A percentile compares a stretch with the other conserved stretches of the same genome.
Evolutionary conservation across 169 alveolate species (phyloP).

Genomic region (Plasmodium yoelii): DNA sequence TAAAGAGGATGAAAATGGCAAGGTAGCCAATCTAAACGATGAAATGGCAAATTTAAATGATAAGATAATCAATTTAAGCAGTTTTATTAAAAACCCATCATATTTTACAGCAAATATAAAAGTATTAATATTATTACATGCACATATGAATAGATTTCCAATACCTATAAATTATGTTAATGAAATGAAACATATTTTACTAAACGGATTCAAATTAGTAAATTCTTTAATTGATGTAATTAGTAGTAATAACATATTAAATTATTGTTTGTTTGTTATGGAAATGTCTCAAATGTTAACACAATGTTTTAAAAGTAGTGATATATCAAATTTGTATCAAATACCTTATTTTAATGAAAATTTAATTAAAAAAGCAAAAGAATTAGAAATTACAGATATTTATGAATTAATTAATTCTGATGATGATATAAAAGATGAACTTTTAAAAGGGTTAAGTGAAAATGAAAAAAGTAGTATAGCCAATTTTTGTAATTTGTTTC

Average conservation of each 20-base stretch:
- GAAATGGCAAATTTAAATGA: no score
- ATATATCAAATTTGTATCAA: slow-evolving; percentile 92
- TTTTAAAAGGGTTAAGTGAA: slow-evolving; percentile 86
- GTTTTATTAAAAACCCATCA: slow-evolving; percentile 54
- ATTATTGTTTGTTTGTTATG: slow-evolving; percentile 96
- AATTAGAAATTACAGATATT: slow-evolving; percentile 91
- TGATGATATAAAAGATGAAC: slow-evolving; percentile 92
- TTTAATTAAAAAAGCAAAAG: slow-evolving; percentile 89
- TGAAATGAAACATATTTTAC: slow-evolving; percentile 87
- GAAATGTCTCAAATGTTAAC: slow-evolving; percentile 96
- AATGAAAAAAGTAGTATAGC: slow-evolving; percentile 90
- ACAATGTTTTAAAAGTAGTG: slow-evolving; percentile 94
- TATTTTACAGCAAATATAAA: slow-evolving; percentile 78
- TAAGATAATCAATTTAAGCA: slow-evolving; percentile 17
- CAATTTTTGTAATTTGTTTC: slow-evolving; percentile 91
- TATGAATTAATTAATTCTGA: slow-evolving; percentile 96
- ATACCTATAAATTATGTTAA: slow-evolving; percentile 88
- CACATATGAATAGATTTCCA: slow-evolving; percentile 94
- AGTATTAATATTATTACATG: slow-evolving; percentile 87
- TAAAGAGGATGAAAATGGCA: slow-evolving; percentile 79
- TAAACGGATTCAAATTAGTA: slow-evolving; percentile 87
- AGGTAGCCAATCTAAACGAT: no score
- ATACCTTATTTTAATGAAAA: slow-evolving; percentile 92
- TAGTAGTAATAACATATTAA: slow-evolving; percentile 95
- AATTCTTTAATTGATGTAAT: slow-evolving; percentile 99